A percentile compares a stretch with the other conserved stretches of the same genome.
Evolutionary conservation across 2,329 filamentous ascomycete genomes (phyloP).

Genomic region (Calonectria pseudoreteaudii): DNA sequence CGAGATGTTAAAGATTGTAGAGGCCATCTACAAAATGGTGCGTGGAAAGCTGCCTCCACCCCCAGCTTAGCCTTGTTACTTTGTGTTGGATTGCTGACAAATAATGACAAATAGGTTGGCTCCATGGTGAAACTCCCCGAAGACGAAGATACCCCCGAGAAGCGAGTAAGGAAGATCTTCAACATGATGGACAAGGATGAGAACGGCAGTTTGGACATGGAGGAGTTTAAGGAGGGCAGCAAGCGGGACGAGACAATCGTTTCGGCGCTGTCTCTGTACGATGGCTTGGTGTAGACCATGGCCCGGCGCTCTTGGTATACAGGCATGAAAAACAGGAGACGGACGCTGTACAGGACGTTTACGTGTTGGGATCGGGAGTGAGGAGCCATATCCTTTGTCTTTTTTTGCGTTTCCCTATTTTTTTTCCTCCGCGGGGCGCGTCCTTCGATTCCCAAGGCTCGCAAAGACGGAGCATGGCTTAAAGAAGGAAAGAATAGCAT

Average conservation of each 20-base stretch:
- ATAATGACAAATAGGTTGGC: conserved; percentile 74
- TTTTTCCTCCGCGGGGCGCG: conserved; percentile 30
- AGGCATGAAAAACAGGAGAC: conserved; percentile 36
- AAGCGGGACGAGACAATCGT: conserved; percentile 99
- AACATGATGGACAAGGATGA: conserved; percentile 99
- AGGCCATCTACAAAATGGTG: conserved; percentile 99
- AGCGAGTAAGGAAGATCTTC: conserved; percentile 98
- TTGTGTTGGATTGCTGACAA: conserved; percentile 20
- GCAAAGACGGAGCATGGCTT: conserved; percentile 38
- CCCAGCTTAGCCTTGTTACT: not conserved
- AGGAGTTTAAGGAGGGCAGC: conserved; percentile 99
- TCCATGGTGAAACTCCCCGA: conserved; percentile 99
- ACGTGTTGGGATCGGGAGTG: conserved; percentile 38
- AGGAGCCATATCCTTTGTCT: conserved; percentile 40
- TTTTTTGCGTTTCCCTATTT: conserved; percentile 41
- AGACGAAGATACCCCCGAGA: conserved; percentile 98
- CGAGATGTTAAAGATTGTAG: conserved; percentile 98
- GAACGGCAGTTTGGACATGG: conserved; percentile 95
- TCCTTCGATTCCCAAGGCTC: conserved; percentile 33
- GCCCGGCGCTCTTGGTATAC: conserved; percentile 23
- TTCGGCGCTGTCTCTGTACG: conserved; percentile 94
- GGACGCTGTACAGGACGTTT: conserved; percentile 15
- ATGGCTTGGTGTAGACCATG: conserved; percentile 81
- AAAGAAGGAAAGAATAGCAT: conserved; percentile 43
- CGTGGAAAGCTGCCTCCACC: conserved; percentile 12